Evolutionary conservation across 306 rosid genomes (phyloP).

Genomic region (Sphenostylis stenocarpa): DNA sequence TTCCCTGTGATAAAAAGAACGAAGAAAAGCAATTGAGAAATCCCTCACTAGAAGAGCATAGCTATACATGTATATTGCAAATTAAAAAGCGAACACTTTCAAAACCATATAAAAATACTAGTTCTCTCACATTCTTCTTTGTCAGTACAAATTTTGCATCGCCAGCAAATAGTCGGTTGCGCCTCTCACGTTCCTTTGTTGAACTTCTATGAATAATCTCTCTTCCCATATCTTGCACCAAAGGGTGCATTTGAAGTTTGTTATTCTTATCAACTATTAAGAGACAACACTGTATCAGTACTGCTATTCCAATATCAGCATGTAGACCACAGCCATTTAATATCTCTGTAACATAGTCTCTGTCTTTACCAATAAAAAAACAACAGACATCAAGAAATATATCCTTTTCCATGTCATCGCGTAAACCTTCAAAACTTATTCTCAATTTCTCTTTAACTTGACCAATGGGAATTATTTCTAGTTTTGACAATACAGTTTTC

Average conservation of each 20-base stretch:
- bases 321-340: conserved; percentile 21
- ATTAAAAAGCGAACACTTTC: not conserved
- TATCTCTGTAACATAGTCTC: not conserved
- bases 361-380: too few species aligned
- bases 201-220: conserved; percentile 13
- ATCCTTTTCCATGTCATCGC: too few species aligned
- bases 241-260: not conserved
- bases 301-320: conserved; percentile 27
- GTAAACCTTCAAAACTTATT: too few species aligned
- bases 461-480: too few species aligned
- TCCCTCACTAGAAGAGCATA: not conserved
- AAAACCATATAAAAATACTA: not conserved
- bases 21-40: not conserved
- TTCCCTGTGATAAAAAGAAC: not conserved
- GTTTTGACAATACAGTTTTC: too few species aligned
- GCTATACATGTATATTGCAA: not conserved
- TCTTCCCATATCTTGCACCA: conserved; percentile 38
- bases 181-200: not conserved
- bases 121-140: not conserved
- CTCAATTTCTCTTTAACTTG: too few species aligned
- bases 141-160: not conserved
- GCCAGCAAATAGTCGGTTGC: not conserved
- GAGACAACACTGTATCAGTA: conserved; percentile 27
- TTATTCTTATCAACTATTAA: conserved; percentile 7
- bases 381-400: too few species aligned